Evolutionary conservation across 352 stramenopile genomes (phyloP).

Genomic region (Globisporangium megalacanthum): DNA sequence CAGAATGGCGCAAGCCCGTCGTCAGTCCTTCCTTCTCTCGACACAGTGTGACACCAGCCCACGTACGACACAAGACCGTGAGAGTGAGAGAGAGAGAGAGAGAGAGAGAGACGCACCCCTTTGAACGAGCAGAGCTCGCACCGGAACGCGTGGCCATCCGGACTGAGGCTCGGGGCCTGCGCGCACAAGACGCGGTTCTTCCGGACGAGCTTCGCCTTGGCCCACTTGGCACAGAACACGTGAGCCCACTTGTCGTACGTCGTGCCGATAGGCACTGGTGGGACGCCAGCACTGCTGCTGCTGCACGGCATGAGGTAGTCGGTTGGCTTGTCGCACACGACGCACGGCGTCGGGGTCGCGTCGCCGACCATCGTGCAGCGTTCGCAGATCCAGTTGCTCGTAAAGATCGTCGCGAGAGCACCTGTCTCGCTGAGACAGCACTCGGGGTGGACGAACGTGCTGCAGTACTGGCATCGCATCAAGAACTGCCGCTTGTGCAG

Average conservation of each 20-base stretch:
- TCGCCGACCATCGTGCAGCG: conserved; percentile 51
- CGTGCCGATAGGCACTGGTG: not conserved
- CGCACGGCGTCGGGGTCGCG: conserved; percentile 33
- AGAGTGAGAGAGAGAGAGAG: not conserved
- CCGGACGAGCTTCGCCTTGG: conserved; percentile 62
- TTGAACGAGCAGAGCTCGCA: conserved; percentile 57
- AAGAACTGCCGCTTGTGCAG: conserved; percentile 75
- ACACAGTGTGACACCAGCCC: not conserved
- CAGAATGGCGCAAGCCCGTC: not conserved
- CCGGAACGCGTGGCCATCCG: conserved; percentile 20
- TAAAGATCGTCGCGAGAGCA: conserved; percentile 42
- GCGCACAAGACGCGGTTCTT: conserved; percentile 58
- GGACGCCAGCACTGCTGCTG: conserved; percentile 3
- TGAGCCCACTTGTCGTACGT: conserved; percentile 62
- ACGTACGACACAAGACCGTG: no score
- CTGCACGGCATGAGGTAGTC: conserved; percentile 83
- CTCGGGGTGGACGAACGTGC: conserved; percentile 73
- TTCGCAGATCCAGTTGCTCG: conserved; percentile 86
- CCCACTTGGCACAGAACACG: conserved; percentile 73
- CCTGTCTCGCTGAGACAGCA: conserved; percentile 76
- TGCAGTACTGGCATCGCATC: conserved; percentile 84
- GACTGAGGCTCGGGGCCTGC: conserved; percentile 21
- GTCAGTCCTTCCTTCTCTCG: not conserved
- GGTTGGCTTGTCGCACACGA: conserved; percentile 56
- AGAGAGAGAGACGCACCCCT: conserved; percentile 22